Evolutionary conservation across 176 grass and related monocot genomes (phyloP).

Genomic region (Triticum urartu): DNA sequence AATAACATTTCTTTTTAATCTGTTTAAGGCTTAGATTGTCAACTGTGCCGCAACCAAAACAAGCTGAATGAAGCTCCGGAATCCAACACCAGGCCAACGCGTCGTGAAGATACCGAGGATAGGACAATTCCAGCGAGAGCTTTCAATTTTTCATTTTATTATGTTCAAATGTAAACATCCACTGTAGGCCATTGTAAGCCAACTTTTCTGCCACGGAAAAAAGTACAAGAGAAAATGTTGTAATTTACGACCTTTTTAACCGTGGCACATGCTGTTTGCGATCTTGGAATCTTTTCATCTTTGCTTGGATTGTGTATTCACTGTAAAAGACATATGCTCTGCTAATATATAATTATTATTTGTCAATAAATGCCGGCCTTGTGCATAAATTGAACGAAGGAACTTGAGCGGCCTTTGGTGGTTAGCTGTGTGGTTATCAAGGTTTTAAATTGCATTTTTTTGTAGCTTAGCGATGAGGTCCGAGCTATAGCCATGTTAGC

Average conservation of each 20-base stretch:
- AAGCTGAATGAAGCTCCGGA: constrained; percentile 32
- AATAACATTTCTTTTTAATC: neutral
- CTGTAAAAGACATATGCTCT: neutral
- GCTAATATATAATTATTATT: neutral
- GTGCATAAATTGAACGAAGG: neutral
- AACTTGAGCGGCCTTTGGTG: neutral
- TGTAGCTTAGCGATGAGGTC: too few species aligned
- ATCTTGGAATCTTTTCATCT: neutral
- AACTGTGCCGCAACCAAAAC: constrained; percentile 55
- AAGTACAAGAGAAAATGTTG: neutral
- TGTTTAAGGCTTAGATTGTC: constrained; percentile 76
- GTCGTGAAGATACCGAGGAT: neutral
- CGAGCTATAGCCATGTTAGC: too few species aligned
- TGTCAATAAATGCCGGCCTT: neutral
- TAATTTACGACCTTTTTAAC: neutral
- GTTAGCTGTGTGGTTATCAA: too few species aligned
- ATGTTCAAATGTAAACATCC: neutral
- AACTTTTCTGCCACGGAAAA: neutral
- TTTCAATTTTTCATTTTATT: neutral
- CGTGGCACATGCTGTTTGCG: neutral
- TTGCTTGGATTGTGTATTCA: neutral
- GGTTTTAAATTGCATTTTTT: too few species aligned
- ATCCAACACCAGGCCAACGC: neutral
- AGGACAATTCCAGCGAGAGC: neutral
- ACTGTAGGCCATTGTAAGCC: neutral